Conservation (phyloP, 2,329 filamentous ascomycete species). For the Colletotrichum costaricense region DNA sequence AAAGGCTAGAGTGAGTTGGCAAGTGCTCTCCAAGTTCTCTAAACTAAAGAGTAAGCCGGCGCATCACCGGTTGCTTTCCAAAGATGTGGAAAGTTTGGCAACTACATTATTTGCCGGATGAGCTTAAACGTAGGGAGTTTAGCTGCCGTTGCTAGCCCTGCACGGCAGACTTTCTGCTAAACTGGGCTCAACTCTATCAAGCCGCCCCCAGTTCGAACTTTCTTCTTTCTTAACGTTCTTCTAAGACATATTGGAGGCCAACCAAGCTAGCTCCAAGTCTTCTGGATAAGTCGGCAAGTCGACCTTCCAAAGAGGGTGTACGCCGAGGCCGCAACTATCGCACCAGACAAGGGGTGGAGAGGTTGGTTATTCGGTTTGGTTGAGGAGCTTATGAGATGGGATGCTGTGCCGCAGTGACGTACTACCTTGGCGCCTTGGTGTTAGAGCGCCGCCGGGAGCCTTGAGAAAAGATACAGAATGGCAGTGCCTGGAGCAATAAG, state of each 20-base stretch:
- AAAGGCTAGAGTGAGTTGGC: no score
- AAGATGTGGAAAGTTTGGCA: neutral
- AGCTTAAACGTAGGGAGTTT: neutral
- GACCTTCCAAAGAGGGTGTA: neutral
- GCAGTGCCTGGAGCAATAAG: neutral
- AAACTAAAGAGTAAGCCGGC: neutral
- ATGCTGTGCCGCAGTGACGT: slow-evolving; percentile 29
- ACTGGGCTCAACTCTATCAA: neutral
- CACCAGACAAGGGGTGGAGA: neutral
- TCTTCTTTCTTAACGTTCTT: neutral
- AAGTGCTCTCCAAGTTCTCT: neutral
- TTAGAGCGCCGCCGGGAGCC: slow-evolving; percentile 7
- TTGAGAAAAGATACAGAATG: neutral
- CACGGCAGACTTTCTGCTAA: neutral
- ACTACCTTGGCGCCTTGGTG: slow-evolving; percentile 20
- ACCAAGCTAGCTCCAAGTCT: neutral
- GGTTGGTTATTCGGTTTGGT: neutral
- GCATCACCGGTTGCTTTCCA: neutral
- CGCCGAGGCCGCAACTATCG: neutral
- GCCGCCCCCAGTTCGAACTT: neutral
- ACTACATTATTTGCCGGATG: neutral
- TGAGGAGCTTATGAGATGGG: neutral
- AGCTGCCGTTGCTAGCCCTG: neutral
- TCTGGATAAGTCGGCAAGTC: neutral
- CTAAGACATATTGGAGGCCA: neutral